Evolutionary conservation across 108 stramenopile species (phyloP).

Genomic region (Pseudonitzschia multiseries): DNA sequence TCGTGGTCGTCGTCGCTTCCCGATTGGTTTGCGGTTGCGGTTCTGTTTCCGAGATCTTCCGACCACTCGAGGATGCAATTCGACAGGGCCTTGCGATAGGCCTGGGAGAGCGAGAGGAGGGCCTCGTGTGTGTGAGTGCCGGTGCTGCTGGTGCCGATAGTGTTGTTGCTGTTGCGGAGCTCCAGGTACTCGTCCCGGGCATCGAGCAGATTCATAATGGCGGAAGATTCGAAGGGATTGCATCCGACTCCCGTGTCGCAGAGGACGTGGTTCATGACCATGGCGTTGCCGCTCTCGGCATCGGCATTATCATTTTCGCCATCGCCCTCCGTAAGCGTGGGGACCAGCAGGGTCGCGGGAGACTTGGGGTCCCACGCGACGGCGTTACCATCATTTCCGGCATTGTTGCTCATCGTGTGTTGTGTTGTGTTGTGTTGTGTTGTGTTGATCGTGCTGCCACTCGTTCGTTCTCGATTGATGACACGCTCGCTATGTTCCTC

Average conservation of each 20-base stretch:
- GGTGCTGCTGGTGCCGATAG: neutral
- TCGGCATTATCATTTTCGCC: neutral
- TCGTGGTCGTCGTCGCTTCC: conserved; percentile 17
- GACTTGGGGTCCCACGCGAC: conserved; percentile 40
- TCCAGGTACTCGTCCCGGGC: conserved; percentile 52
- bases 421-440: neutral
- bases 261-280: conserved; percentile 20
- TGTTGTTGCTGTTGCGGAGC: neutral
- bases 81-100: conserved; percentile 56
- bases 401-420: no score
- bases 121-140: neutral
- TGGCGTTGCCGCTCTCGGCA: neutral
- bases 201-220: conserved; percentile 58
- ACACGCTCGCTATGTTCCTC: no score
- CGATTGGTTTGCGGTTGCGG: conserved; percentile 1
- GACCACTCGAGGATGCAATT: conserved; percentile 51
- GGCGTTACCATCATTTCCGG: neutral
- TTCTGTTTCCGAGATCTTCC: conserved; percentile 17
- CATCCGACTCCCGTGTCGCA: conserved; percentile 64
- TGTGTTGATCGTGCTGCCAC: conserved; percentile 1
- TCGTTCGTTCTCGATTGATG: no score
- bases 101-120: conserved; percentile 28
- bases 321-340: conserved; percentile 13
- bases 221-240: conserved; percentile 55
- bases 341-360: conserved; percentile 35